Percentiles rank a stretch among this genome's conserved stretches.
phyloP scores from a whole-genome alignment of 306 rosid species.

The Vicia faba region DNA sequence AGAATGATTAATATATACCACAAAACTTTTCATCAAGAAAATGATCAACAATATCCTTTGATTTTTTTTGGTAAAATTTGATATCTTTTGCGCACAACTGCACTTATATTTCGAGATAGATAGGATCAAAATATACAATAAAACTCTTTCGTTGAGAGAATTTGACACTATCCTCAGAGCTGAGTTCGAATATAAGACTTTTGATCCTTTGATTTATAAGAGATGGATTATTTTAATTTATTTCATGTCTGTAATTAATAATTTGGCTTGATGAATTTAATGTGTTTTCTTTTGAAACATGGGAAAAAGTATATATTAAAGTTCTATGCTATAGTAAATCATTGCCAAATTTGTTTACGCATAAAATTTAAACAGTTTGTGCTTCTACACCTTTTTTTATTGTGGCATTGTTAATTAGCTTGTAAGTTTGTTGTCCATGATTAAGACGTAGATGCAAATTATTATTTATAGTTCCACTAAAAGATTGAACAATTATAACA shows the following conservation, averaged over 20 bases:
- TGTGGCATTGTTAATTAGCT: conserved; percentile 57
- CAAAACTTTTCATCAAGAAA: no score
- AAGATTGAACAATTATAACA: conserved; percentile 40
- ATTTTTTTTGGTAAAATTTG: no score
- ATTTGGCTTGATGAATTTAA: neutral
- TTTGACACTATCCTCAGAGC: no score
- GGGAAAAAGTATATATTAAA: neutral
- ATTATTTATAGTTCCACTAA: conserved; percentile 46
- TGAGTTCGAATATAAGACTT: no score
- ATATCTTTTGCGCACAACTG: no score
- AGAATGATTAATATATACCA: no score
- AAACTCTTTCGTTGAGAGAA: no score
- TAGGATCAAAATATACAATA: no score
- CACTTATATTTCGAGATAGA: no score
- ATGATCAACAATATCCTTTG: no score
- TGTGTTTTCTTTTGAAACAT: neutral
- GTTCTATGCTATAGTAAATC: conserved; percentile 10
- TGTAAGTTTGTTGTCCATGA: conserved; percentile 83
- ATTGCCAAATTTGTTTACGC: conserved; percentile 18
- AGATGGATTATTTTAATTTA: no score
- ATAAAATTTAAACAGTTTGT: conserved; percentile 8
- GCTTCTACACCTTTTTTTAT: conserved; percentile 6
- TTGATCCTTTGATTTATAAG: no score
- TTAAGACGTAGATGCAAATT: conserved; percentile 54
- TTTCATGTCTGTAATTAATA: conserved; percentile 18